Conservation (phyloP, 257 asterid species). For the Anisodus tanguticus region DNA sequence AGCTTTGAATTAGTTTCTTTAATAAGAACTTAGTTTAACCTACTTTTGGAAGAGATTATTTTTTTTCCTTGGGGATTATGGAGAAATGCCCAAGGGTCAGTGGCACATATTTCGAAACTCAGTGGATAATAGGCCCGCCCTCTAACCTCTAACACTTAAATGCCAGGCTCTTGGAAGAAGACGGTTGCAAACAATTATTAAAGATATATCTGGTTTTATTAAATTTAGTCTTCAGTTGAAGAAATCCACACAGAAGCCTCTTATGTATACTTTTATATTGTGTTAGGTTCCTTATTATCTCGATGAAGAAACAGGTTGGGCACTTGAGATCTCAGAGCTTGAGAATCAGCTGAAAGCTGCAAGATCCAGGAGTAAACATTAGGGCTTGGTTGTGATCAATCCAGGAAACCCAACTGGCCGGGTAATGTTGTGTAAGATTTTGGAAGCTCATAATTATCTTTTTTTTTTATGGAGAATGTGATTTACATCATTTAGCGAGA, state of each 20-base stretch:
- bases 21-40: neutral
- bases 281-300: conserved; percentile 91
- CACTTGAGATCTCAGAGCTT: conserved; percentile 80
- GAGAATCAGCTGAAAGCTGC: conserved; percentile 79
- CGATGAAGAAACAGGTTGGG: conserved; percentile 98
- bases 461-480: neutral
- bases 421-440: conserved; percentile 44
- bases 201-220: neutral
- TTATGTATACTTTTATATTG: conserved; percentile 26
- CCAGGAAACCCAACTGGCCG: conserved; percentile 99
- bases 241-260: conserved; percentile 3
- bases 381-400: conserved; percentile 94
- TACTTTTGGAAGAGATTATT: neutral
- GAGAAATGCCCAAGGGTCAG: neutral
- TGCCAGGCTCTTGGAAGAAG: neutral
- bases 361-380: conserved; percentile 73
- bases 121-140: neutral
- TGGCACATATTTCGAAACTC: neutral
- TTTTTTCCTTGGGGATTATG: neutral
- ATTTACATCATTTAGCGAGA: neutral
- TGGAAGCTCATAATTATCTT: neutral
- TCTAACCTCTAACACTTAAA: neutral
- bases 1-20: neutral
- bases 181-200: neutral
- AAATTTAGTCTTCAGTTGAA: neutral